These are phyloP conservation scores for Lathyrus sativus DNA, from an alignment of 306 rosid species.

Conservation along the genomic window DNA sequence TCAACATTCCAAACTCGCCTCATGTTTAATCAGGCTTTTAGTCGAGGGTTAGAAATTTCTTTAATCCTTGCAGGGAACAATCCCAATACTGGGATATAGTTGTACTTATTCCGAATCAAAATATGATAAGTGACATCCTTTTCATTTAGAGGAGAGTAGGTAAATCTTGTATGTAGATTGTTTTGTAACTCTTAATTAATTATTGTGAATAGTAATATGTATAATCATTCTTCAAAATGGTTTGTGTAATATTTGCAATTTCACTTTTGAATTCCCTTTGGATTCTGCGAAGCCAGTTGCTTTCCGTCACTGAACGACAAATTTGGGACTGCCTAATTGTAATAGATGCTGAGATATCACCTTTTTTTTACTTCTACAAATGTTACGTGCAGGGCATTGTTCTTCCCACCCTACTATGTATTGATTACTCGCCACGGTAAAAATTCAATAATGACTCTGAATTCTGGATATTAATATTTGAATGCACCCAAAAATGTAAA, in stretches of 20 bases:
- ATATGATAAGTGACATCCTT: background rate
- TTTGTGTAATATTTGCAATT: conserved; percentile 6
- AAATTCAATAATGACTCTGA: no score
- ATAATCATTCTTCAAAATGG: conserved; percentile 23
- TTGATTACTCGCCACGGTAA: no score
- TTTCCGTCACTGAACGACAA: background rate
- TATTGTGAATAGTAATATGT: conserved; percentile 37
- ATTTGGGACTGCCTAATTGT: conserved; percentile 1
- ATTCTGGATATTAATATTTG: no score
- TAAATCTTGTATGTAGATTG: conserved; percentile 22
- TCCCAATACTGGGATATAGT: conserved; percentile 67
- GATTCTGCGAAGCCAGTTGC: background rate
- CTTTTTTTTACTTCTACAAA: background rate
- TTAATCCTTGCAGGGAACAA: conserved; percentile 92
- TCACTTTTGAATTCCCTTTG: conserved; percentile 2
- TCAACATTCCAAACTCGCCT: conserved; percentile 93
- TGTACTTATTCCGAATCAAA: conserved; percentile 9
- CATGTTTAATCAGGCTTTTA: conserved; percentile 97
- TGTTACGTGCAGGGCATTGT: no score
- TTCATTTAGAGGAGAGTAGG: background rate
- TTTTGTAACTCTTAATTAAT: conserved; percentile 12
- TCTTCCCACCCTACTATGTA: no score
- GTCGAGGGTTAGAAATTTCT: conserved; percentile 91
- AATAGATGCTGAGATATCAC: background rate
- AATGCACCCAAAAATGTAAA: no score